Evolutionary conservation across 257 asterid species (phyloP).

Genomic region (Anisodus acutangulus): DNA sequence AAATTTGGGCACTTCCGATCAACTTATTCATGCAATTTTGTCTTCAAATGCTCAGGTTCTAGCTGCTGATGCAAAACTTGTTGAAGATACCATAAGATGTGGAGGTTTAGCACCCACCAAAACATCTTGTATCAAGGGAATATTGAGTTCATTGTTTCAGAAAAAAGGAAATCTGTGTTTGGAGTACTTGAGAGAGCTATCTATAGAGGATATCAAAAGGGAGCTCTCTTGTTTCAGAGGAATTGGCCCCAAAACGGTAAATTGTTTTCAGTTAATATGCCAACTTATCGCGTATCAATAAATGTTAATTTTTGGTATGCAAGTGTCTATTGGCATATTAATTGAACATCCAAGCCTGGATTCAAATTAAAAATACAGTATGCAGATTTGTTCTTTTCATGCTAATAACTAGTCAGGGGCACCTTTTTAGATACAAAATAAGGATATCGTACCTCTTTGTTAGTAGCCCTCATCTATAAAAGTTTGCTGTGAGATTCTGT

Average conservation of each 20-base stretch:
- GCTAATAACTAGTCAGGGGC: neutral
- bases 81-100: constrained; percentile 86
- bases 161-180: constrained; percentile 72
- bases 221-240: constrained; percentile 84
- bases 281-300: neutral
- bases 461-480: neutral
- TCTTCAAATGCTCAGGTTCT: constrained; percentile 61
- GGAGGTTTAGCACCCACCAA: constrained; percentile 90
- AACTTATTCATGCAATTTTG: constrained; percentile 3
- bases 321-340: neutral
- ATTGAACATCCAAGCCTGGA: neutral
- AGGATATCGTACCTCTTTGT: neutral
- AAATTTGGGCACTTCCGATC: neutral
- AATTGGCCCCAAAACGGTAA: constrained; percentile 92
- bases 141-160: constrained; percentile 63
- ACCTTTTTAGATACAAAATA: neutral
- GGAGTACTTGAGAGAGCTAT: constrained; percentile 76
- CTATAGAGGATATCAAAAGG: constrained; percentile 68
- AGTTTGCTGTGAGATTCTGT: neutral
- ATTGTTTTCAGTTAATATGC: constrained; percentile 15
- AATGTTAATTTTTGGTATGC: neutral
- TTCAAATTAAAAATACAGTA: neutral
- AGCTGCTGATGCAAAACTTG: constrained; percentile 62
- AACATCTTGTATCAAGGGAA: constrained; percentile 69
- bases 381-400: neutral